Evolutionary conservation across 305 asterid genomes (phyloP), one percentile per base, ranked within the genome.

Genomic region (Solanum hybrid): DNA sequence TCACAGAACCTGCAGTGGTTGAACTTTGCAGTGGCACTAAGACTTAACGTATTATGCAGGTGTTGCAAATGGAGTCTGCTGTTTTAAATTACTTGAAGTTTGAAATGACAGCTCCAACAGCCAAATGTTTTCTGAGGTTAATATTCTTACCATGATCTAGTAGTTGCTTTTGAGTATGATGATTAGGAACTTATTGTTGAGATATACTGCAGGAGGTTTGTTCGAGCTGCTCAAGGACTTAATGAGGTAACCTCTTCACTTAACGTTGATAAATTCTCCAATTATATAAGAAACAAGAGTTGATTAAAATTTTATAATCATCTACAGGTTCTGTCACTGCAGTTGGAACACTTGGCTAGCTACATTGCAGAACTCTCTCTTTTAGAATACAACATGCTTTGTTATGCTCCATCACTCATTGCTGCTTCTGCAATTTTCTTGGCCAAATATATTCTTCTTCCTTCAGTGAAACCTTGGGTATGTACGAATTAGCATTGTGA

Each of bases 371-470:
- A 94, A 92, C 93, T 94, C 36, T 94, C 95, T 29, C 94, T 94
- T 74, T 85, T 93, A 6, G 94, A 92, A 88, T 92, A 93, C 90
- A 78, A 34, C 36, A 93, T 94, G 94, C 94, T 93, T 35, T 20
- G 86, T 81, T 93, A 90, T 86, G 74, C 91, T 36, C 96, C 95
- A 24, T 94, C 95, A 40, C 75, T 93, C 80, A 29, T 93, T 36
- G 95, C 94, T 42, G 94, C 95, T 82, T 94, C 95, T 11, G 89
- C 95, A 2, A 91, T 94, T 84, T 94, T 94, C 91, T 90, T 93
- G 90, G 95, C 95, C 76, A 92, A 88, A 83, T 93, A 84, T 81
- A 90, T 93, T 57, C 93, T 94, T 42, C 37, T 11, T 31, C 94
- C 94, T 4, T 87, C 89, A 8, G 90, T 92, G 91, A 91, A 75